These are phyloP conservation scores for Nigrospora sphaerica DNA, from an alignment of 2,329 filamentous ascomycete genomes.

Conservation along the genomic window DNA sequence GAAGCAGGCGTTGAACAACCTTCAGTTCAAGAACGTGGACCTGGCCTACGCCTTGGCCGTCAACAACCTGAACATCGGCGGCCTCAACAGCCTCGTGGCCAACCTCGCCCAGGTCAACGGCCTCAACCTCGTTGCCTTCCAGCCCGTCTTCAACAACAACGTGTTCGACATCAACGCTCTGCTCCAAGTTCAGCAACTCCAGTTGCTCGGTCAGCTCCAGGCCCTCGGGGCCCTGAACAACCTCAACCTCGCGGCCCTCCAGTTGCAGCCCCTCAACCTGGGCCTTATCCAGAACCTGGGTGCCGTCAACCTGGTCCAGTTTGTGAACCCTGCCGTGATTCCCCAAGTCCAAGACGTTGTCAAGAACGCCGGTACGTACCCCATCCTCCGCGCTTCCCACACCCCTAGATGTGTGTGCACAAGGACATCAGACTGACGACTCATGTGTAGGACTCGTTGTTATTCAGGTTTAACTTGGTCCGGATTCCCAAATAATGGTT, in stretches of 20 bases:
- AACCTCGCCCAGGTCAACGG: conserved; percentile 30
- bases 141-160: conserved; percentile 34
- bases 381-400: neutral
- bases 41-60: conserved; percentile 26
- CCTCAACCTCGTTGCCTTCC: conserved; percentile 25
- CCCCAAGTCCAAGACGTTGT: conserved; percentile 25
- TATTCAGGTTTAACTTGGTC: too few species aligned
- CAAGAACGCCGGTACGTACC: conserved; percentile 13
- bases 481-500: too few species aligned
- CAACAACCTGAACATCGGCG: conserved; percentile 21
- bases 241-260: conserved; percentile 36
- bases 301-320: conserved; percentile 22
- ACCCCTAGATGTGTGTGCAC: too few species aligned
- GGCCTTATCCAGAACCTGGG: conserved; percentile 29
- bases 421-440: too few species aligned
- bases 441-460: too few species aligned
- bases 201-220: conserved; percentile 25
- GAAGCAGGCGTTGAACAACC: conserved; percentile 18
- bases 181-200: conserved; percentile 29
- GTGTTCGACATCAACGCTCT: conserved; percentile 39
- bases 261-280: conserved; percentile 32
- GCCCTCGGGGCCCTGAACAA: conserved; percentile 34
- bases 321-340: conserved; percentile 19
- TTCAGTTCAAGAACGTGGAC: conserved; percentile 26
- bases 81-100: conserved; percentile 24